Conservation (phyloP, 495 filamentous ascomycete species). For the Penicillium paradoxum region DNA sequence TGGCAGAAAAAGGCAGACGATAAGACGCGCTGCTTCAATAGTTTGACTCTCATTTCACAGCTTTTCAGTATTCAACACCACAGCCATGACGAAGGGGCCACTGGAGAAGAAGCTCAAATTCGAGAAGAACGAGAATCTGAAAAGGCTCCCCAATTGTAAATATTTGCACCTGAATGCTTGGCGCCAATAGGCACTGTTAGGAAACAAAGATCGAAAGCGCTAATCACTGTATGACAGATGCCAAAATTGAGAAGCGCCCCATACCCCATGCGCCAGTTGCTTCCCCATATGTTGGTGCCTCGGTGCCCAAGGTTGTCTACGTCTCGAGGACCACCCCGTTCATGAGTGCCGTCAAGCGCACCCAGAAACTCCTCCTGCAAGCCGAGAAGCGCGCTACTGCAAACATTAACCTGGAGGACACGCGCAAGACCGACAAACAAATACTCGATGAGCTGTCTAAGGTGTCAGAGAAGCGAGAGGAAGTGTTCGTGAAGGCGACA, state of each 20-base stretch:
- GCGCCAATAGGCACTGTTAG: neutral
- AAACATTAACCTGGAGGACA: constrained; percentile 33
- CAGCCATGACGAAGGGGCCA: constrained; percentile 24
- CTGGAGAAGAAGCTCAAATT: constrained; percentile 34
- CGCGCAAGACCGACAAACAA: constrained; percentile 38
- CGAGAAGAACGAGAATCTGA: constrained; percentile 35
- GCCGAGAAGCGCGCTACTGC: constrained; percentile 56
- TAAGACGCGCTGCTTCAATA: constrained; percentile 6
- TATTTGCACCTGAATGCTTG: neutral
- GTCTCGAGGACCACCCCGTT: constrained; percentile 70
- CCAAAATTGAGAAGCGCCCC: constrained; percentile 59
- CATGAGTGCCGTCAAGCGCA: constrained; percentile 76
- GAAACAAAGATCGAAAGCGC: constrained; percentile 9
- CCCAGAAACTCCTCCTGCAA: constrained; percentile 62
- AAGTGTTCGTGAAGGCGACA: constrained; percentile 72
- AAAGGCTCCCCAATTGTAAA: constrained; percentile 38
- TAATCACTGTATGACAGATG: constrained; percentile 22
- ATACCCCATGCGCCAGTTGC: constrained; percentile 64
- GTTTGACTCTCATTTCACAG: neutral
- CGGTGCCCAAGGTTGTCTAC: constrained; percentile 65
- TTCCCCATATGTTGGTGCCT: constrained; percentile 48
- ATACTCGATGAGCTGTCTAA: constrained; percentile 37
- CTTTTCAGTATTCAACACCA: neutral
- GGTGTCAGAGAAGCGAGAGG: constrained; percentile 42
- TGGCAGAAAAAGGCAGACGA: constrained; percentile 24